phyloP scores from a whole-genome alignment of 2,329 filamentous ascomycete genomes.

The Botryotinia globosa region DNA sequence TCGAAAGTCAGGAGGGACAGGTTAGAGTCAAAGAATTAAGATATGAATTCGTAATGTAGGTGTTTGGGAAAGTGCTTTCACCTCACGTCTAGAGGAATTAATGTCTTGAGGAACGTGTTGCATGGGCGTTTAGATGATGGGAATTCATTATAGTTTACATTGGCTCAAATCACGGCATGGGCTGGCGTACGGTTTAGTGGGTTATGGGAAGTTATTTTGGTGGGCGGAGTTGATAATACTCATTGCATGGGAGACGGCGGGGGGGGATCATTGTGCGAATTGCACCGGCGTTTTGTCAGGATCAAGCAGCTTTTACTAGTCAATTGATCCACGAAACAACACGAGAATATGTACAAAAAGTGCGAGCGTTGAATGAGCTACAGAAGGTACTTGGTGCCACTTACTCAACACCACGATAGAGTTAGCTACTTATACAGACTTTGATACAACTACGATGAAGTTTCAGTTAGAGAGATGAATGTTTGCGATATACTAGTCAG shows the following conservation, averaged over 20 bases:
- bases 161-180: conserved; percentile 14
- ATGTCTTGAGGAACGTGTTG: conserved; percentile 12
- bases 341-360: conserved; percentile 8
- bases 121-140: conserved; percentile 14
- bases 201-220: neutral
- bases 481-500: neutral
- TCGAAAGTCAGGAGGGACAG: conserved; percentile 31
- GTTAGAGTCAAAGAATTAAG: conserved; percentile 9
- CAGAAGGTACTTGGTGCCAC: neutral
- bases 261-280: neutral
- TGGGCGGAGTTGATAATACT: conserved; percentile 12
- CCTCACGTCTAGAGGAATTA: neutral
- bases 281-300: conserved; percentile 15
- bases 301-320: neutral
- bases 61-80: neutral
- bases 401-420: conserved; percentile 4
- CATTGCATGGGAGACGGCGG: conserved; percentile 5
- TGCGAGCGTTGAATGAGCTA: neutral
- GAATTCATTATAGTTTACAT: conserved; percentile 5
- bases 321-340: conserved; percentile 11
- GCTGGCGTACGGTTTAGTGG: conserved; percentile 7
- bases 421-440: conserved; percentile 4
- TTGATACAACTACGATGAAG: neutral
- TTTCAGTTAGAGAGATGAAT: neutral
- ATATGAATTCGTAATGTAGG: neutral